Percentiles rank a stretch among this genome's conserved stretches.
These are phyloP conservation scores for Metschnikowia santaceciliae DNA, from an alignment of 805 yeast genomes.

Conservation along the genomic window DNA sequence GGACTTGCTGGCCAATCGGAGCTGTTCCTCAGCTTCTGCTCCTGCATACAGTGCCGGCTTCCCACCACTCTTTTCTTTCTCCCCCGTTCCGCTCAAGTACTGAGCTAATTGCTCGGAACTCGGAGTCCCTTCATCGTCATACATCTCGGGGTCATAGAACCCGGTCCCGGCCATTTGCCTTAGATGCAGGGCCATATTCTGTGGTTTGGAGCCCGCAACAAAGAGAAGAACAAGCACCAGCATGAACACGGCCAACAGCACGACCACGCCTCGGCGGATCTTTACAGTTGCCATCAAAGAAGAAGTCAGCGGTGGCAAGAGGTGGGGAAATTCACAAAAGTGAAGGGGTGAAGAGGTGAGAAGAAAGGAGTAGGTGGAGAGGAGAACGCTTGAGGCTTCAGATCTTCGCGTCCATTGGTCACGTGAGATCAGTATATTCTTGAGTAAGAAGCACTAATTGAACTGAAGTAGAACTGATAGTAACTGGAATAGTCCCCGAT, in stretches of 20 bases:
- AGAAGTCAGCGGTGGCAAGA: background rate
- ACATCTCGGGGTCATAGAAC: conserved; percentile 4
- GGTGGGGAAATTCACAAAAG: background rate
- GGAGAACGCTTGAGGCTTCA: too few relatives aligned
- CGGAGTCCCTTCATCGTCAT: background rate
- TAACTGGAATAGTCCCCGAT: too few relatives aligned
- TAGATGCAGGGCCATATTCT: conserved; percentile 13
- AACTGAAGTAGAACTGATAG: too few relatives aligned
- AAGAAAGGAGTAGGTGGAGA: too few relatives aligned
- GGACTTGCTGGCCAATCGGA: background rate
- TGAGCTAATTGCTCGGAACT: background rate
- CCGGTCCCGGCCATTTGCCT: conserved; percentile 7
- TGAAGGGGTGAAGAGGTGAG: too few relatives aligned
- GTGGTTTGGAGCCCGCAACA: conserved; percentile 16
- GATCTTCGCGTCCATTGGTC: too few relatives aligned
- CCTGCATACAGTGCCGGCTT: background rate
- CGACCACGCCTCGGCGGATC: conserved; percentile 4
- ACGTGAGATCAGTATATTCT: too few relatives aligned
- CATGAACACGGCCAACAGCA: background rate
- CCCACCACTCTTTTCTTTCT: background rate
- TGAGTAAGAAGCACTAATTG: too few relatives aligned
- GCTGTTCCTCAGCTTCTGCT: background rate
- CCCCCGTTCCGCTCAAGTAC: background rate
- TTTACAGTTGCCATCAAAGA: background rate
- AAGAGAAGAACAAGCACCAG: background rate